Percentiles rank a stretch among this genome's conserved stretches.
Conservation (phyloP, 805 yeast genomes). For the Lipomyces spencermartinsiae region DNA sequence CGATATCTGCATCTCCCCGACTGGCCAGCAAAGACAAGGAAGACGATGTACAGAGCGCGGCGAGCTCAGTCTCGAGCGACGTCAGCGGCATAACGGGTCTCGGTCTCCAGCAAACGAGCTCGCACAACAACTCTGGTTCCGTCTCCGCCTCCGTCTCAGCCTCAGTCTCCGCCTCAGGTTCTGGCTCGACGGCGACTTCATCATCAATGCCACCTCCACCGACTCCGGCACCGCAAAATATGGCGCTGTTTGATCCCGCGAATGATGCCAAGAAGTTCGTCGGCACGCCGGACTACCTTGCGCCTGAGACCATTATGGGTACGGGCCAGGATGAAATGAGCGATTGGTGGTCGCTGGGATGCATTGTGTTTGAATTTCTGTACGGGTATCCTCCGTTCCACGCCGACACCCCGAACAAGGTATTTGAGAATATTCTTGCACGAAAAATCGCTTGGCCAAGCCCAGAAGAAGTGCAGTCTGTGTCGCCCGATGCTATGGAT, state of each 20-base stretch:
- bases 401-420: slow-evolving; percentile 75
- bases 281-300: slow-evolving; percentile 97
- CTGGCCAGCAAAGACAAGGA: neutral
- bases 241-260: slow-evolving; percentile 74
- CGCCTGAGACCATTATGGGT: slow-evolving; percentile 94
- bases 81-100: slow-evolving; percentile 12
- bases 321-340: slow-evolving; percentile 79
- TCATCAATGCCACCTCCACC: slow-evolving; percentile 29
- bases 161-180: neutral
- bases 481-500: slow-evolving; percentile 74
- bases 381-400: slow-evolving; percentile 97
- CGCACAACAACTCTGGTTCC: slow-evolving; percentile 7
- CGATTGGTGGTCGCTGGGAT: slow-evolving; percentile 99
- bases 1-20: slow-evolving; percentile 7
- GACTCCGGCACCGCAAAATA: slow-evolving; percentile 25
- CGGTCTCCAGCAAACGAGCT: slow-evolving; percentile 11
- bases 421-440: slow-evolving; percentile 78
- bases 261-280: slow-evolving; percentile 72
- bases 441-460: slow-evolving; percentile 90
- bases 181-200: slow-evolving; percentile 11
- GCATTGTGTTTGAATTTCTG: slow-evolving; percentile 88
- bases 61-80: slow-evolving; percentile 28
- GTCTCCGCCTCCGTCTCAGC: neutral
- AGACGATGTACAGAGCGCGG: slow-evolving; percentile 14
- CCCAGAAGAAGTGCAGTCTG: slow-evolving; percentile 46